Percentiles rank a stretch among this genome's conserved stretches.
These are phyloP conservation scores for Aciculosporium take DNA, from an alignment of 2,329 filamentous ascomycete genomes.

Conservation along the genomic window DNA sequence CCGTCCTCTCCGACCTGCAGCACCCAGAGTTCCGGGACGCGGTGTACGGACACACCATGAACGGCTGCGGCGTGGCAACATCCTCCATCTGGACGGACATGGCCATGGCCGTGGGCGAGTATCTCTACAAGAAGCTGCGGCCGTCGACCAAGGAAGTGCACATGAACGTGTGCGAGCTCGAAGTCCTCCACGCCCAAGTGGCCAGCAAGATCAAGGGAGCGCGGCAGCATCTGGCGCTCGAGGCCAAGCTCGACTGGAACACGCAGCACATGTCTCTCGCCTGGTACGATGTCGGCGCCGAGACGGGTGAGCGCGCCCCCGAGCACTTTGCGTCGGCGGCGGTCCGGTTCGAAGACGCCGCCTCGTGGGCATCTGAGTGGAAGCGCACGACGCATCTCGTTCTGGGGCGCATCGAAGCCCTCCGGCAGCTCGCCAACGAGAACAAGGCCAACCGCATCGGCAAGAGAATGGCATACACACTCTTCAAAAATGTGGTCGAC, in stretches of 20 bases:
- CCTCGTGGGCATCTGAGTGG: constrained; percentile 27
- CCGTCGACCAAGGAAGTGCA: not conserved
- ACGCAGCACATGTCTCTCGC: constrained; percentile 39
- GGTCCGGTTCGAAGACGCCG: constrained; percentile 29
- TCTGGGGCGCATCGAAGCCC: constrained; percentile 41
- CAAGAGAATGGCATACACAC: constrained; percentile 42
- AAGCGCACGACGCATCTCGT: constrained; percentile 47
- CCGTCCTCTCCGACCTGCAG: too few relatives aligned
- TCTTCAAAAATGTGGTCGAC: constrained; percentile 36
- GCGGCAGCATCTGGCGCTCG: not conserved
- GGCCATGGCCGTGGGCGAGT: not conserved
- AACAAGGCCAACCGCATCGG: constrained; percentile 1
- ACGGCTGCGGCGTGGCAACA: too few relatives aligned
- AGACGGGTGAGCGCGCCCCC: not conserved
- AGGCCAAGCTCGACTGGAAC: constrained; percentile 1
- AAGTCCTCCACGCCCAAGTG: constrained; percentile 3
- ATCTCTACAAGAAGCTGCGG: not conserved
- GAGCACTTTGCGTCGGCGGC: constrained; percentile 3
- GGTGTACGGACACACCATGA: too few relatives aligned
- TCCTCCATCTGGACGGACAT: not conserved
- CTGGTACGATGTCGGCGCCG: constrained; percentile 4
- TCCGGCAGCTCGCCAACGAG: constrained; percentile 19
- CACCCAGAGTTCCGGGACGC: too few relatives aligned
- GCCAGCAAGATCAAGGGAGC: not conserved
- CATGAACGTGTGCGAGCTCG: constrained; percentile 20